These are phyloP conservation scores for Candida boidinii DNA, from an alignment of 805 yeast genomes.

Conservation along the genomic window DNA sequence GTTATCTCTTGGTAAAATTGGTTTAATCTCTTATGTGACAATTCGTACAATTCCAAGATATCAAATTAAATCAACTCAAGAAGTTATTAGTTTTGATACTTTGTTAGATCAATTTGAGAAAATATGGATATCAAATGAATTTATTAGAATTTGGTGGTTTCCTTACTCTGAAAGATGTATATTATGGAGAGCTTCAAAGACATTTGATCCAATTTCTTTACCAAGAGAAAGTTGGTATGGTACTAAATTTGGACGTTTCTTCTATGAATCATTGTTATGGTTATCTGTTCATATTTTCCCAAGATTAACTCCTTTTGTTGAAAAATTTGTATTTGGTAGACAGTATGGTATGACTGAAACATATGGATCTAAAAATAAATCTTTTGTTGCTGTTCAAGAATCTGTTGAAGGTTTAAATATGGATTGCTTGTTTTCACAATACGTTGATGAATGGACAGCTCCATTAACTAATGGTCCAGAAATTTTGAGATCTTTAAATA, in stretches of 20 bases:
- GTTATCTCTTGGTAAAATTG: constrained; percentile 84
- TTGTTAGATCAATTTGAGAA: constrained; percentile 65
- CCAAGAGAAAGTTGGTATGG: constrained; percentile 84
- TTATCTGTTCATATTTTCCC: constrained; percentile 68
- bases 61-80: constrained; percentile 73
- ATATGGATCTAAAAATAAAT: constrained; percentile 40
- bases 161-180: constrained; percentile 85
- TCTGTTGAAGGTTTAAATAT: constrained; percentile 85
- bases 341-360: constrained; percentile 77
- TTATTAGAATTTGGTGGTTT: constrained; percentile 94
- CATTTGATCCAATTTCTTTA: constrained; percentile 50
- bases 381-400: constrained; percentile 60
- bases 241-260: constrained; percentile 63
- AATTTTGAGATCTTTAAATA: constrained; percentile 54
- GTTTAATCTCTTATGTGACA: constrained; percentile 80
- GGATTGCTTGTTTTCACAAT: constrained; percentile 93
- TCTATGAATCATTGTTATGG: constrained; percentile 77
- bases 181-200: constrained; percentile 82
- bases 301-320: constrained; percentile 74
- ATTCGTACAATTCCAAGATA: constrained; percentile 78
- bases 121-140: constrained; percentile 86
- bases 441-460: constrained; percentile 96
- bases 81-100: constrained; percentile 70
- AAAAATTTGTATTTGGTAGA: constrained; percentile 73
- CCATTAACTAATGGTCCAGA: constrained; percentile 75